Conservation (phyloP, 2,329 filamentous ascomycete genomes). For the Annulohypoxylon truncatum region DNA sequence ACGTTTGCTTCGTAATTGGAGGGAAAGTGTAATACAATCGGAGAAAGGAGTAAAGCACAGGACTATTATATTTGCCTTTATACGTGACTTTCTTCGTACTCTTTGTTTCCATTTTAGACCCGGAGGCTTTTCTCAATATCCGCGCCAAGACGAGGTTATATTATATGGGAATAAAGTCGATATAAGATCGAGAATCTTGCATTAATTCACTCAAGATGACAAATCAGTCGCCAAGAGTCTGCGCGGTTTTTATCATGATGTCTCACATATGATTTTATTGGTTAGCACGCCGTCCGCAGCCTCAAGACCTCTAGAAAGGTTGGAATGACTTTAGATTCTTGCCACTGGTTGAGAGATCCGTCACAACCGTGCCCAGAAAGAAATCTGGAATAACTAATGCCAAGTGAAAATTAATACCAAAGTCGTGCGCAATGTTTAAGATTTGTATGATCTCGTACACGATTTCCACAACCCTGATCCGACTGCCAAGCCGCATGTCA, state of each 20-base stretch:
- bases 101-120: conserved; percentile 1
- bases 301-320: no score
- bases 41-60: background rate
- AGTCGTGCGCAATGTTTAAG: background rate
- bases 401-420: conserved; percentile 12
- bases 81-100: background rate
- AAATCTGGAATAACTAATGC: conserved; percentile 12
- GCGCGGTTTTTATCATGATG: background rate
- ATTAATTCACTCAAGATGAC: conserved; percentile 3
- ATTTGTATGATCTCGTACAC: conserved; percentile 17
- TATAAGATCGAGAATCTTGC: background rate
- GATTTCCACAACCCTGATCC: conserved; percentile 25
- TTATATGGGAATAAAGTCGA: background rate
- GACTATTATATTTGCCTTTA: no score
- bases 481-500: conserved; percentile 34
- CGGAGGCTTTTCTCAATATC: background rate
- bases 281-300: background rate
- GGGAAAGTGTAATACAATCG: background rate
- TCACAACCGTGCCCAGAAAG: conserved; percentile 1
- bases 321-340: background rate
- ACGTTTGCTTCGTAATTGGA: background rate
- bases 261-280: background rate
- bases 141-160: background rate
- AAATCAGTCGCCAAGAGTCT: background rate
- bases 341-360: background rate